Evolutionary conservation across 805 yeast genomes (phyloP).

Genomic region (Candida nonsorbophila): DNA sequence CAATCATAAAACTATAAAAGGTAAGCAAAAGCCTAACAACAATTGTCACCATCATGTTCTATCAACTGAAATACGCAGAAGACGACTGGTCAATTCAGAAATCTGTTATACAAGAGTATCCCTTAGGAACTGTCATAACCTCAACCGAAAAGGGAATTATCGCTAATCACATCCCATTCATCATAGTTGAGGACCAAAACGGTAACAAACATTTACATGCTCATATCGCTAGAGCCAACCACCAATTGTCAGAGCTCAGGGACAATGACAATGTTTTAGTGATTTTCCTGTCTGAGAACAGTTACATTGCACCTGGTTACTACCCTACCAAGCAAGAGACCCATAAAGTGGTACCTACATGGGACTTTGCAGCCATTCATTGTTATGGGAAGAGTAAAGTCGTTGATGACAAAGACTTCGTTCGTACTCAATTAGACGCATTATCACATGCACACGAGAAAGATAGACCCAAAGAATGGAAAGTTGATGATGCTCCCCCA

Average conservation of each 20-base stretch:
- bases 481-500: slow-evolving; percentile 53
- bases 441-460: slow-evolving; percentile 46
- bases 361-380: slow-evolving; percentile 60
- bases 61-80: slow-evolving; percentile 27
- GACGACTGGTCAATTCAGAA: slow-evolving; percentile 32
- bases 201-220: slow-evolving; percentile 42
- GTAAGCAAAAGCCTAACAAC: too few relatives aligned
- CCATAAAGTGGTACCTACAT: slow-evolving; percentile 64
- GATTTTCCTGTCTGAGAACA: slow-evolving; percentile 46
- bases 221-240: slow-evolving; percentile 51
- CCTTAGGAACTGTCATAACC: slow-evolving; percentile 50
- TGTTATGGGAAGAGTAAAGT: slow-evolving; percentile 46
- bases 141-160: slow-evolving; percentile 30
- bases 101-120: slow-evolving; percentile 39
- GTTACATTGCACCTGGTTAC: slow-evolving; percentile 57
- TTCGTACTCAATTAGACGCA: slow-evolving; percentile 37
- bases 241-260: slow-evolving; percentile 40
- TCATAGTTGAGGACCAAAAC: slow-evolving; percentile 27
- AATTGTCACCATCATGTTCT: slow-evolving; percentile 25
- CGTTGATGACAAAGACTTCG: slow-evolving; percentile 41
- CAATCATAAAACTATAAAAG: too few relatives aligned
- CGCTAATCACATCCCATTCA: slow-evolving; percentile 57
- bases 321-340: slow-evolving; percentile 52
- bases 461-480: slow-evolving; percentile 43
- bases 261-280: slow-evolving; percentile 38